Conservation (phyloP, 352 stramenopile genomes). For the Phytophthora pseudosyringae region DNA sequence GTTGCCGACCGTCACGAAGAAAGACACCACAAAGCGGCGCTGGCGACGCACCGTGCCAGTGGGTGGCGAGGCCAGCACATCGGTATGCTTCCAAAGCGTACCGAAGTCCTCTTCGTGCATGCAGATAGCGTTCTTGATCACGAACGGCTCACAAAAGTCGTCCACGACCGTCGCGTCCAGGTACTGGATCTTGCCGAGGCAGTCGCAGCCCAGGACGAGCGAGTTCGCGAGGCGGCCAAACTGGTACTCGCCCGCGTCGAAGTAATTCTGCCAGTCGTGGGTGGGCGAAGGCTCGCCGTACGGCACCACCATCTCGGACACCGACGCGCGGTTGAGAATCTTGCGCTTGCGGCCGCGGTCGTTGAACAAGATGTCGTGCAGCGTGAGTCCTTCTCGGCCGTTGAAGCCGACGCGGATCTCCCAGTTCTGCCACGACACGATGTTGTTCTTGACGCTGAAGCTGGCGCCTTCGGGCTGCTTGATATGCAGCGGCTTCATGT, state of each 20-base stretch:
- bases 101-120: conserved; percentile 43
- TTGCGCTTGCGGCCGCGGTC: conserved; percentile 50
- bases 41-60: conserved; percentile 58
- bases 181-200: conserved; percentile 40
- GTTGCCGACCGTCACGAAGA: conserved; percentile 88
- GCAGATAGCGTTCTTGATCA: conserved; percentile 42
- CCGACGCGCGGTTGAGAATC: conserved; percentile 68
- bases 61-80: conserved; percentile 36
- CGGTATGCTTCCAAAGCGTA: conserved; percentile 77
- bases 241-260: conserved; percentile 86
- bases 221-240: conserved; percentile 81
- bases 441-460: conserved; percentile 72
- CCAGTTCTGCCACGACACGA: conserved; percentile 86
- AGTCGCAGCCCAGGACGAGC: conserved; percentile 82
- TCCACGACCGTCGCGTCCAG: conserved; percentile 36
- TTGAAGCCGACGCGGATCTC: conserved; percentile 85
- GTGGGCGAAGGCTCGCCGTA: conserved; percentile 79
- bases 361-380: conserved; percentile 53
- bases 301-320: conserved; percentile 90
- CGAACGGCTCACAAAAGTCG: conserved; percentile 39
- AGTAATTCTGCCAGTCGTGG: conserved; percentile 85
- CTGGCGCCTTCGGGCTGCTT: conserved; percentile 76
- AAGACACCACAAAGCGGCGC: conserved; percentile 82
- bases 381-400: conserved; percentile 75
- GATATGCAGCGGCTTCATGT: conserved; percentile 73